Base-by-base conservation (phyloP, 768 basidiomycete species). In the Galerina marginata region DNA sequence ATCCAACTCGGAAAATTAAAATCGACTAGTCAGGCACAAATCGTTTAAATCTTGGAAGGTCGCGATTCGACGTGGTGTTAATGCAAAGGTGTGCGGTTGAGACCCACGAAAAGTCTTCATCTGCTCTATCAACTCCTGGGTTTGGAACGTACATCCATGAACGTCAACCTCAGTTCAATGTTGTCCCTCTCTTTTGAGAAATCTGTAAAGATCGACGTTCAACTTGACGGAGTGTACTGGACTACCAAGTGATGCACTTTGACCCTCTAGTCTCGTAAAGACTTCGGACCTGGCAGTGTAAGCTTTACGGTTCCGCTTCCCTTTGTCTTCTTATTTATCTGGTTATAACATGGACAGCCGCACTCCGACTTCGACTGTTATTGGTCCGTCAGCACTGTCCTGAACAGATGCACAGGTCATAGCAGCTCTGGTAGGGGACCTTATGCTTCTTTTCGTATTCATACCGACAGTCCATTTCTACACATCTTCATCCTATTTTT, bases 61-160 rank as follows among this genome's bases (percentile, higher is more conserved):
- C n/a, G n/a, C n/a, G n/a, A n/a, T n/a, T n/a, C n/a, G n/a, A n/a
- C n/a, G n/a, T n/a, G n/a, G n/a, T n/a, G n/a, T n/a, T n/a, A n/a
- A n/a, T n/a, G n/a, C n/a, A n/a, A n/a, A n/a, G n/a, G n/a, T n/a
- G n/a, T n/a, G n/a, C n/a, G n/a, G n/a, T n/a, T n/a, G n/a, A n/a
- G n/a, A n/a, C n/a, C n/a, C n/a, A n/a, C n/a, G n/a, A n/a, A n/a
- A n/a, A n/a, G n/a, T n/a, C n/a, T n/a, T n/a, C n/a, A n/a, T n/a
- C n/a, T n/a, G n/a, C n/a, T n/a, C n/a, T n/a, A n/a, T n/a, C 77
- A 77, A 75, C 73, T 1, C 57, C 79, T 12, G 76, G 78, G 51
- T 74, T 72, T 48, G 77, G 78, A 5, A 68, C 67, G 20, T n/a
- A 59, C 53, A 11, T 38, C 70, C 33, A 60, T 63, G 61, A 68